phyloP scores from a whole-genome alignment of 2,329 filamentous ascomycete species.

The Cladophialophora chaetospira region DNA sequence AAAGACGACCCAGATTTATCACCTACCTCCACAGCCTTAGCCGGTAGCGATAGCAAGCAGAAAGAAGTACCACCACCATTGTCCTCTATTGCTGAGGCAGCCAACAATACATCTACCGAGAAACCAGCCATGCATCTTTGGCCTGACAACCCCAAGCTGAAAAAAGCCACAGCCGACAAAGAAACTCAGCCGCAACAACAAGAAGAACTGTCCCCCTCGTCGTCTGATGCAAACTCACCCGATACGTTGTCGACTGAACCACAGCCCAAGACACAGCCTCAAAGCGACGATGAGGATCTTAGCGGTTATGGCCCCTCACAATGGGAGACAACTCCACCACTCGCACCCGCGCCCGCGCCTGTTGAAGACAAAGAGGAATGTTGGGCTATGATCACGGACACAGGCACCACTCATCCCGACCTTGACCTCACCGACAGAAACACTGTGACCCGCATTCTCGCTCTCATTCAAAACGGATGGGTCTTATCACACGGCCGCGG shows the following conservation, averaged over 20 bases:
- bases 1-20: slow-evolving; percentile 1
- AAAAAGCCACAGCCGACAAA: not conserved
- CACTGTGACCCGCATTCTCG: slow-evolving; percentile 19
- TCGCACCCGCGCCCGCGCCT: no score
- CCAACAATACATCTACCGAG: not conserved
- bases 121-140: not conserved
- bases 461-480: slow-evolving; percentile 16
- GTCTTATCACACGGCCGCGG: slow-evolving; percentile 15
- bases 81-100: not conserved
- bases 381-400: not conserved
- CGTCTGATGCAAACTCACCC: not conserved
- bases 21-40: not conserved
- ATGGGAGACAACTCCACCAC: not conserved
- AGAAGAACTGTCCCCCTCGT: not conserved
- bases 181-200: not conserved
- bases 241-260: slow-evolving; percentile 1
- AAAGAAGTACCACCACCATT: not conserved
- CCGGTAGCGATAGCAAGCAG: not conserved
- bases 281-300: not conserved
- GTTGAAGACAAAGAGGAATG: not conserved
- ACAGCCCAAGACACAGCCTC: not conserved
- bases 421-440: slow-evolving; percentile 8
- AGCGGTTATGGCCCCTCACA: not conserved
- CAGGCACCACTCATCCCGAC: slow-evolving; percentile 15
- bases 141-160: not conserved